These are phyloP conservation scores for Galerina sulciceps DNA, from an alignment of 768 basidiomycete genomes.

Conservation along the genomic window DNA sequence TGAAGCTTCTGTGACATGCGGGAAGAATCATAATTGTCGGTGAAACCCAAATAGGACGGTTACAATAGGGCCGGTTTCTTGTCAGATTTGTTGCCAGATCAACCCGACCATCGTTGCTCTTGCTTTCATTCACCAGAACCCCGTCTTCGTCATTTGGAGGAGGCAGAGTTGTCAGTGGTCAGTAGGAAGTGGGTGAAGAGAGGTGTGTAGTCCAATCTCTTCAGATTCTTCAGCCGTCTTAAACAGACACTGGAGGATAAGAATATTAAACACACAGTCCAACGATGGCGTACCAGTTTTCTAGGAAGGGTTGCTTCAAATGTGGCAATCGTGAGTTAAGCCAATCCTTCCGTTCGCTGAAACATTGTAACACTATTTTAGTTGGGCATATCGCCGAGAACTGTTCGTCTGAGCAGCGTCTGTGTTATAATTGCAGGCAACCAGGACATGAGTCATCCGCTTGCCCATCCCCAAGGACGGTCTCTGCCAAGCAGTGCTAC, in stretches of 20 bases:
- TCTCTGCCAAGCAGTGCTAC: constrained; percentile 89
- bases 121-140: constrained; percentile 40
- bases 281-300: constrained; percentile 81
- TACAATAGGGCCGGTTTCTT: constrained; percentile 32
- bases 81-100: constrained; percentile 21
- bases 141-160: constrained; percentile 63
- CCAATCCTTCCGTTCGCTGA: constrained; percentile 16
- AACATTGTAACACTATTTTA: constrained; percentile 32
- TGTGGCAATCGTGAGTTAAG: constrained; percentile 83
- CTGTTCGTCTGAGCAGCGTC: constrained; percentile 84
- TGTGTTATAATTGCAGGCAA: constrained; percentile 95
- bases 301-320: constrained; percentile 91
- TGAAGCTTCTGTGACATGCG: constrained; percentile 6
- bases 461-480: constrained; percentile 83
- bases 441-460: constrained; percentile 93
- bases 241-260: constrained; percentile 17
- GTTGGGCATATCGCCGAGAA: constrained; percentile 95
- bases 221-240: constrained; percentile 6
- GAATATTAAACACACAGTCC: constrained; percentile 31
- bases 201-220: constrained; percentile 43
- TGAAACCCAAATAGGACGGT: background rate
- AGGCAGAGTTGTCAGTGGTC: constrained; percentile 68
- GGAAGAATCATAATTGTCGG: background rate
- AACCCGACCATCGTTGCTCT: constrained; percentile 24
- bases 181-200: constrained; percentile 78